Conservation (phyloP, 1,284 basidiomycete genomes). For the Cryptococcus wingfieldii region DNA sequence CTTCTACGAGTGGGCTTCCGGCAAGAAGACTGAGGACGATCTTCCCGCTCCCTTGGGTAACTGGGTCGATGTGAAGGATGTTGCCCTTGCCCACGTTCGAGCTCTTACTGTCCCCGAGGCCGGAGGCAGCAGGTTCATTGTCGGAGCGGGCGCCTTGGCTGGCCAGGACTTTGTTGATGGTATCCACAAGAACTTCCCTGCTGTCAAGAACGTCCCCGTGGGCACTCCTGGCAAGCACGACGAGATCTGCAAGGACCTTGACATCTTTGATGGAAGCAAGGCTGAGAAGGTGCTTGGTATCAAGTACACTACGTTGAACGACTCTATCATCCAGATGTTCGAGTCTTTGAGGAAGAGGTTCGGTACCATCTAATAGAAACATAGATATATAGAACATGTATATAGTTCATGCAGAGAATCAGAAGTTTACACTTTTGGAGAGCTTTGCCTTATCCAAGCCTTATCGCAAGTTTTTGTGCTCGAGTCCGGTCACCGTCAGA, state of each 20-base stretch:
- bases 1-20: slow-evolving; percentile 48
- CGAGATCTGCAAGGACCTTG: slow-evolving; percentile 21
- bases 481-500: no score
- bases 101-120: slow-evolving; percentile 57
- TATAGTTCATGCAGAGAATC: background rate
- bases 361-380: background rate
- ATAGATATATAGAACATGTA: background rate
- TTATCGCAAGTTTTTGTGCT: no score
- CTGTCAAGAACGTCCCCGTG: slow-evolving; percentile 29
- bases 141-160: slow-evolving; percentile 45
- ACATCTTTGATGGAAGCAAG: slow-evolving; percentile 31
- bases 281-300: slow-evolving; percentile 36
- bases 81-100: slow-evolving; percentile 58
- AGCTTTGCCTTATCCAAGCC: no score
- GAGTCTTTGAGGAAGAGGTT: slow-evolving; percentile 34
- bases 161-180: slow-evolving; percentile 35
- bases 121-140: slow-evolving; percentile 59
- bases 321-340: slow-evolving; percentile 32
- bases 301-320: slow-evolving; percentile 31
- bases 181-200: slow-evolving; percentile 31
- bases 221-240: slow-evolving; percentile 26
- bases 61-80: slow-evolving; percentile 59
- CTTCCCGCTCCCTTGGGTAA: slow-evolving; percentile 41
- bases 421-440: background rate
- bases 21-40: slow-evolving; percentile 46